These are phyloP conservation scores for Biancaea sappan DNA, from an alignment of 306 rosid species.

Conservation along the genomic window DNA sequence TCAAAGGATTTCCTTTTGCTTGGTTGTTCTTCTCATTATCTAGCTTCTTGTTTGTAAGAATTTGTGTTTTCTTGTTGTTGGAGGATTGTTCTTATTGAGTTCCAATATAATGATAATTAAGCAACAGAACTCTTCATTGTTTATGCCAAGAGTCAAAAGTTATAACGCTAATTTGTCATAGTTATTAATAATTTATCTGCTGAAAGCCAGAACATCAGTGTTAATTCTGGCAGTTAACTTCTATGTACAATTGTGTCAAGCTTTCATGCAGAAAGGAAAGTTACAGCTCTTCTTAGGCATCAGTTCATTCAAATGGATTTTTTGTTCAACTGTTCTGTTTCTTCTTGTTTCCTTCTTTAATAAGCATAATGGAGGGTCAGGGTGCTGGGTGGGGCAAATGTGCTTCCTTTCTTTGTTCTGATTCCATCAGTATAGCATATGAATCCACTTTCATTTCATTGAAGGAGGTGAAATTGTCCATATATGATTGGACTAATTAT, in stretches of 20 bases:
- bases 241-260: background rate
- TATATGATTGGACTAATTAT: conserved; percentile 6
- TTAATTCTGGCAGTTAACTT: background rate
- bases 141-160: background rate
- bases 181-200: conserved; percentile 7
- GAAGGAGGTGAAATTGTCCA: background rate
- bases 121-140: background rate
- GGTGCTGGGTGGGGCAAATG: conserved; percentile 1
- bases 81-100: background rate
- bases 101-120: conserved; percentile 9
- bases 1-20: background rate
- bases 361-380: background rate
- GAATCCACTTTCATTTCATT: background rate
- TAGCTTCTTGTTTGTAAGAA: background rate
- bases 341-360: background rate
- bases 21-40: background rate
- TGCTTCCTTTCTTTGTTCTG: background rate
- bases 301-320: conserved; percentile 9
- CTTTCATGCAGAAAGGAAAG: conserved; percentile 1
- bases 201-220: background rate
- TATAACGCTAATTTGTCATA: conserved; percentile 2
- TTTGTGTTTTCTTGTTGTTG: background rate
- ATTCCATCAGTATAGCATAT: background rate
- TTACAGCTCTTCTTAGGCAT: conserved; percentile 4
- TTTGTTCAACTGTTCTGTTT: background rate